Conservation (phyloP, 805 yeast species). For the Barnettozyma sucrosica region DNA sequence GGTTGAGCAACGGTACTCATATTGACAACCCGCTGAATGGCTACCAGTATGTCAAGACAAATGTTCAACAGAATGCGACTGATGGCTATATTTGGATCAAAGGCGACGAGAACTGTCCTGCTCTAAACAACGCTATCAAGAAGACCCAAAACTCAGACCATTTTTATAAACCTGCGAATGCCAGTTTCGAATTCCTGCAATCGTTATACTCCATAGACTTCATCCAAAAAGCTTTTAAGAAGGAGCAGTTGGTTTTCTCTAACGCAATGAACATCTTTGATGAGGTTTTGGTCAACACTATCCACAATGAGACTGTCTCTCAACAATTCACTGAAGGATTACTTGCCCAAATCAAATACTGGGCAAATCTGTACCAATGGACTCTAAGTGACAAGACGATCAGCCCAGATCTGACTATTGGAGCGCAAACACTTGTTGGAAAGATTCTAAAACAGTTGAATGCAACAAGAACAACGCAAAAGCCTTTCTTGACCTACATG, state of each 20-base stretch:
- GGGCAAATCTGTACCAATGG: conserved; percentile 38
- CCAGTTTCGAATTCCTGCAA: conserved; percentile 35
- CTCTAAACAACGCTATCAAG: conserved; percentile 29
- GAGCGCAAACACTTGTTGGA: conserved; percentile 37
- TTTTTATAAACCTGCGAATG: conserved; percentile 28
- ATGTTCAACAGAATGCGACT: conserved; percentile 31
- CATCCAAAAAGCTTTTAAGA: conserved; percentile 20
- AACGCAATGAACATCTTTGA: conserved; percentile 38
- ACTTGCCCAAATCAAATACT: conserved; percentile 27
- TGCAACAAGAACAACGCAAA: conserved; percentile 29
- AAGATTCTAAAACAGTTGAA: conserved; percentile 31
- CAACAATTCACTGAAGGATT: conserved; percentile 29
- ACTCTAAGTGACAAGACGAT: conserved; percentile 26
- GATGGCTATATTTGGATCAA: conserved; percentile 36
- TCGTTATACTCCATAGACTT: conserved; percentile 26
- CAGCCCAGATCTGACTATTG: conserved; percentile 31
- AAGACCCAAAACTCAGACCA: conserved; percentile 26
- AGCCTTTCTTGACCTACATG: conserved; percentile 36
- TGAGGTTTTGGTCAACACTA: conserved; percentile 33
- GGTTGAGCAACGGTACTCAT: conserved; percentile 34
- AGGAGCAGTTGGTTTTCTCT: conserved; percentile 31
- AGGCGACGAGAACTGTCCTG: conserved; percentile 40
- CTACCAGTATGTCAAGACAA: conserved; percentile 40
- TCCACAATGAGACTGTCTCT: conserved; percentile 37
- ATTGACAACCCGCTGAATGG: conserved; percentile 36